Conservation (phyloP, 371 early-diverging fungal genomes). For the Actinomortierella ambigua region DNA sequence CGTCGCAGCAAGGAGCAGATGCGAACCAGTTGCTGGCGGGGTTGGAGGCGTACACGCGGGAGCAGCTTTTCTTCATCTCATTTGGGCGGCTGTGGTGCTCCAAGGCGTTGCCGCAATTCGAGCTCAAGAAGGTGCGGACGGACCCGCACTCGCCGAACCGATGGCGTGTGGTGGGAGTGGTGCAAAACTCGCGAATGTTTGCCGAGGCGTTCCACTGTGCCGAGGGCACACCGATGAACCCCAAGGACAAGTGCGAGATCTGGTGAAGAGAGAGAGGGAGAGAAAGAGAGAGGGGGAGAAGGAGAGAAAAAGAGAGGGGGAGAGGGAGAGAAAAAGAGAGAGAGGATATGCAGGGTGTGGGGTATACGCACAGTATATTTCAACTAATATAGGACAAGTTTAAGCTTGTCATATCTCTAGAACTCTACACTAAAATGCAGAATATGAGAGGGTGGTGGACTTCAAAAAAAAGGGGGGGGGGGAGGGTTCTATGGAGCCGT, state of each 20-base stretch:
- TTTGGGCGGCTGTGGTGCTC: constrained; percentile 62
- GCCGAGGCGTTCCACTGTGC: constrained; percentile 64
- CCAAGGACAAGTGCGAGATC: constrained; percentile 50
- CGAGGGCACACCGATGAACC: constrained; percentile 53
- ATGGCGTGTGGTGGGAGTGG: constrained; percentile 64
- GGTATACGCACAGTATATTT: too few relatives aligned
- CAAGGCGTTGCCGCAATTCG: constrained; percentile 46
- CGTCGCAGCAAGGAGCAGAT: not conserved
- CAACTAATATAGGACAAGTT: too few relatives aligned
- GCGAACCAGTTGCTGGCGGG: constrained; percentile 6
- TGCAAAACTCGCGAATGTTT: constrained; percentile 63
- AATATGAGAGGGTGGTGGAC: too few relatives aligned
- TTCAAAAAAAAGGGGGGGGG: too few relatives aligned
- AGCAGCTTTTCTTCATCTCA: constrained; percentile 61
- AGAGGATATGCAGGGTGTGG: too few relatives aligned
- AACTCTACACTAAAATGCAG: too few relatives aligned
- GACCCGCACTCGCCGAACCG: constrained; percentile 60
- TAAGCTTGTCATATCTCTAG: too few relatives aligned
- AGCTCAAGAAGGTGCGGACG: constrained; percentile 37
- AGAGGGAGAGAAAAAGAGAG: too few relatives aligned
- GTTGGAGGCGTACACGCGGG: constrained; percentile 34
- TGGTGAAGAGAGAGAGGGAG: constrained; percentile 46
- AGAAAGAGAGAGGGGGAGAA: too few relatives aligned
- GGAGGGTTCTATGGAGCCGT: too few relatives aligned
- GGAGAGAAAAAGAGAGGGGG: too few relatives aligned